phyloP scores from a whole-genome alignment of 192 early-diverging fungal species.

The Mortierella hygrophila region DNA sequence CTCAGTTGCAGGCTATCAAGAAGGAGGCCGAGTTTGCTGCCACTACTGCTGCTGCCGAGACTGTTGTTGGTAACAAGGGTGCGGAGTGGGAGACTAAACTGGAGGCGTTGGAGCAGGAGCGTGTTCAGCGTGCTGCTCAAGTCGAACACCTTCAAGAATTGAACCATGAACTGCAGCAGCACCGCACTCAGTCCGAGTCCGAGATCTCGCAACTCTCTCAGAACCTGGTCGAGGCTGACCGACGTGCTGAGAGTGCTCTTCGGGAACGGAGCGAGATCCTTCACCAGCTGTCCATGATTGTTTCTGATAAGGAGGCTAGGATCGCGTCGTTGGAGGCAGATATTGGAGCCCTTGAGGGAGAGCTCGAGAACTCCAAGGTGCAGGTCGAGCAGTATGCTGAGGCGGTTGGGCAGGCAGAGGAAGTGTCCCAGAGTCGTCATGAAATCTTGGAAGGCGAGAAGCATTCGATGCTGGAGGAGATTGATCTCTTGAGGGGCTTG shows the following conservation, averaged over 20 bases:
- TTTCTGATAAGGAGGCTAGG: constrained; percentile 24
- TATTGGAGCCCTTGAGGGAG: constrained; percentile 5
- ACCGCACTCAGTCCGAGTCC: not conserved
- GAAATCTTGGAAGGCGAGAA: constrained; percentile 28
- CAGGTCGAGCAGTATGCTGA: constrained; percentile 28
- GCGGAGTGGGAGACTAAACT: constrained; percentile 6
- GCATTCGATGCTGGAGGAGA: constrained; percentile 32
- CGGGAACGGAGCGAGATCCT: constrained; percentile 18
- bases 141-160: constrained; percentile 9
- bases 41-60: not conserved
- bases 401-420: constrained; percentile 17
- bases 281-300: not conserved
- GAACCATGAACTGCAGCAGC: constrained; percentile 22
- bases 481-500: constrained; percentile 15
- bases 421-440: constrained; percentile 7
- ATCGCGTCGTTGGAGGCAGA: constrained; percentile 16
- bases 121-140: not conserved
- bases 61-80: not conserved
- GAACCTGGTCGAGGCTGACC: constrained; percentile 13
- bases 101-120: constrained; percentile 16
- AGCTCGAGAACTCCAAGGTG: constrained; percentile 23
- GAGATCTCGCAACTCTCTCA: constrained; percentile 7
- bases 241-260: constrained; percentile 3
- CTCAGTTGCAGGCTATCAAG: constrained; percentile 10
- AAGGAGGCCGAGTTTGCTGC: not conserved